Conservation (phyloP, 352 stramenopile genomes). For the Blastocystis sp. region DNA sequence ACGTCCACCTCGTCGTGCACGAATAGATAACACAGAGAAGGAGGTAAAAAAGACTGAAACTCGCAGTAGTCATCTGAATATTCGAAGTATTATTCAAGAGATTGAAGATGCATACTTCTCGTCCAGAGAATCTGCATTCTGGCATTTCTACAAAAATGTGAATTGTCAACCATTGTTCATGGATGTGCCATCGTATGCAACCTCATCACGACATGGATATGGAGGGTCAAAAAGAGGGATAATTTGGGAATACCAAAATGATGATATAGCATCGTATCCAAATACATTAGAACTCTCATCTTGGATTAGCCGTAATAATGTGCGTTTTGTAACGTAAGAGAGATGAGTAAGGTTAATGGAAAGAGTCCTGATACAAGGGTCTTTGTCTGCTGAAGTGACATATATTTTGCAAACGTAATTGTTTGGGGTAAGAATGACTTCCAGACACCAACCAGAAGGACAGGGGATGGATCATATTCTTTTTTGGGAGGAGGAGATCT, state of each 20-base stretch:
- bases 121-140: background rate
- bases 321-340: background rate
- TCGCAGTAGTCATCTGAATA: background rate
- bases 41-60: background rate
- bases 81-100: background rate
- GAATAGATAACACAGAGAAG: background rate
- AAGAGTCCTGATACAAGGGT: background rate
- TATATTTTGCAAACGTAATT: background rate
- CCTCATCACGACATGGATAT: background rate
- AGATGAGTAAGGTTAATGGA: background rate
- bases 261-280: background rate
- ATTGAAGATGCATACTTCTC: background rate
- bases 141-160: background rate
- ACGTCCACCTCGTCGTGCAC: background rate
- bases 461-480: too few relatives aligned
- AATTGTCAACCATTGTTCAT: background rate
- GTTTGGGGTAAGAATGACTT: background rate
- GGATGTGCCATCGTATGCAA: background rate
- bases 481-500: background rate
- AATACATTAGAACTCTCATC: too few relatives aligned
- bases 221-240: too few relatives aligned
- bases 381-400: background rate
- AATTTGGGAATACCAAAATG: background rate
- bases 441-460: background rate
- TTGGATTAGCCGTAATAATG: background rate